Evolutionary conservation across 352 stramenopile genomes (phyloP).

Genomic region (Phytophthora hybrid): DNA sequence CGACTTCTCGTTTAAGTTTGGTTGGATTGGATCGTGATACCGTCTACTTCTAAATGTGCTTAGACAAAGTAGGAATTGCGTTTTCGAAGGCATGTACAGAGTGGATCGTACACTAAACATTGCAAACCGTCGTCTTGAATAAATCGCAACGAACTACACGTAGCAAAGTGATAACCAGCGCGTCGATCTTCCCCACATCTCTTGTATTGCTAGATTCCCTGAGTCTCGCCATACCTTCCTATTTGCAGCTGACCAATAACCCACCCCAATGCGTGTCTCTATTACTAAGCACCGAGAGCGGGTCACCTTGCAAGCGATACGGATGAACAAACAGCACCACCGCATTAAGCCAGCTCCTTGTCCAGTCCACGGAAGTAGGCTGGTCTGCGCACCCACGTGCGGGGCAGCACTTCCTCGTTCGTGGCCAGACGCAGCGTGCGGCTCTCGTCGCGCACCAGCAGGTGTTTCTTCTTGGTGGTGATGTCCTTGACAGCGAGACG

Average conservation of each 20-base stretch:
- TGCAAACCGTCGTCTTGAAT: not conserved
- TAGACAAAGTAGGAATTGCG: too few species aligned
- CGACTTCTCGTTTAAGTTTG: not conserved
- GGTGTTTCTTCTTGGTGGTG: slow-evolving; percentile 80
- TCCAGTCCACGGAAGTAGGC: slow-evolving; percentile 78
- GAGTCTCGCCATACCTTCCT: slow-evolving; percentile 27
- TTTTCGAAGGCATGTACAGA: not conserved
- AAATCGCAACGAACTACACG: not conserved
- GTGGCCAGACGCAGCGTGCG: slow-evolving; percentile 71
- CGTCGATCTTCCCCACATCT: slow-evolving; percentile 25
- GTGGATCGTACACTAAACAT: not conserved
- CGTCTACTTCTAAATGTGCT: too few species aligned
- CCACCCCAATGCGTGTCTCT: slow-evolving; percentile 33
- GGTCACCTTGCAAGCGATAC: slow-evolving; percentile 23
- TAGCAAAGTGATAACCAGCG: not conserved
- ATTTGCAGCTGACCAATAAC: slow-evolving; percentile 28
- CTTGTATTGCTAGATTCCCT: slow-evolving; percentile 33
- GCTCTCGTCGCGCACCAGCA: slow-evolving; percentile 71
- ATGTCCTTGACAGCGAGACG: slow-evolving; percentile 87
- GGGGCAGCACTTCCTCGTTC: slow-evolving; percentile 78
- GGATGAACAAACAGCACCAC: slow-evolving; percentile 32
- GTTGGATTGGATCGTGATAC: not conserved
- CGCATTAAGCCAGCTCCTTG: slow-evolving; percentile 45
- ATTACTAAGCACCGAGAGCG: slow-evolving; percentile 32
- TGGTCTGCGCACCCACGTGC: slow-evolving; percentile 84